Evolutionary conservation across 345 rosid species (phyloP), one percentile per base, ranked within the genome.

Genomic region (Geranium rotundifolium): DNA sequence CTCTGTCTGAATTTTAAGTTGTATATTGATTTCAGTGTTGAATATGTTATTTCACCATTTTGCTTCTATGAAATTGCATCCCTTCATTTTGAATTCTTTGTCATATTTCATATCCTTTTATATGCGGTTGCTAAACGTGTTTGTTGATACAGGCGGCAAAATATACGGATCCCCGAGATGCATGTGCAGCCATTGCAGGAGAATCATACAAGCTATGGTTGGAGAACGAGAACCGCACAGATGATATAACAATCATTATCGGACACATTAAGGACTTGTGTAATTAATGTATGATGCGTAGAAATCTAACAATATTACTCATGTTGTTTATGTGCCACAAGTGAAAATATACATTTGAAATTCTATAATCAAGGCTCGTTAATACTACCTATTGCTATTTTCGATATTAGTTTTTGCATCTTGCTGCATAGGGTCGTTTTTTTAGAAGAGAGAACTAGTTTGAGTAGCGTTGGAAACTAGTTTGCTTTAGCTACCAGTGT

Each of bases 201-300:
- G 92, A 95, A 67, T 88, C 99, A 7, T 90, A 90, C 77, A 90
- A 84, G 79, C 68, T 74, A 41, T 93, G 99, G 99, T 75, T 93
- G 83, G 85, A 85, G 65, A 72, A 84, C 64, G 99, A 85, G 75
- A 86, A 73, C 70, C 90, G 97, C 62, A 93, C 97, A 19, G 99
- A 93, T 84, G 99, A 93, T 81, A 93, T 93, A 62, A 90, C 99
- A 29, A 80, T 93, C 70, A 85, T 90, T 69, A 79, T 90, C 76
- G 99, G 82, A 62, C 90, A 88, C 68, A 79, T 93, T 39, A 90
- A 88, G 73, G 85, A 77, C 75, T 73, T 83, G 57, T 71, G 75
- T 73, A 72, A 75, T 73, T 73, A 72, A 75, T 73, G 95, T 82
- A 75, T 71, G 86, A 60, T 23, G n/a, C 18, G 34, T 37, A 37